Base-by-base conservation (phyloP, 306 rosid species). In the Ziziphus jujuba region DNA sequence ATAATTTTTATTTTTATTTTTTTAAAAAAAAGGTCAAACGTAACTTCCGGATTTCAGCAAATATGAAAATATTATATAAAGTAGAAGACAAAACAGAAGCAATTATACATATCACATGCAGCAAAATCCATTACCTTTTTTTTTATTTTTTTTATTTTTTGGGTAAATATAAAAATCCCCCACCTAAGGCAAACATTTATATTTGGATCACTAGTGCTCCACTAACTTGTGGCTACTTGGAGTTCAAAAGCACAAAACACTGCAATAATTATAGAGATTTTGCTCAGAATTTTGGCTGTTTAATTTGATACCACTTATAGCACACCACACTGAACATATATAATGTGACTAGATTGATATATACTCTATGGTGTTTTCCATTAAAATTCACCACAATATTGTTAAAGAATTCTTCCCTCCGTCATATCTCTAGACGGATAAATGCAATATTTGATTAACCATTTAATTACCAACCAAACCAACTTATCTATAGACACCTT, bases 161-260 rank as follows among this genome's bases (percentile, higher is more conserved):
- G n/a, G n/a, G n/a, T n/a, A n/a, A n/a, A n/a, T n/a, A n/a, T n/a
- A n/a, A n/a, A n/a, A n/a, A 63, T 3, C 56, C 5, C 17, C 33
- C 33, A 28, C 33, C 33, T 28, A 1, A 28, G 33, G 33, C 33
- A 28, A 28, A 28, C 33, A 28, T 28, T 1, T 28, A 28, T 34
- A 66, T 34, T 3, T 28, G 28, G n/a, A 9, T 7, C 45, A 34
- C 10, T 9, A 48, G 34, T 21, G 23, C 45, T 49, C 72, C 78
- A 73, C 78, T 58, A 50, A 66, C 50, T 38, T 56, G 52, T 72
- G 66, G 25, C 57, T 53, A 20, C 59, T 35, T 50, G 67, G 72
- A 58, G 66, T n/a, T 70, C 65, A 64, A 5, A 36, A 60, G 44
- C 52, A 35, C 28, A 35, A 33, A 20, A 33, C 17, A 22, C 20